These are phyloP conservation scores for Penicillium arizonense DNA, from an alignment of 495 filamentous ascomycete species.

Conservation along the genomic window DNA sequence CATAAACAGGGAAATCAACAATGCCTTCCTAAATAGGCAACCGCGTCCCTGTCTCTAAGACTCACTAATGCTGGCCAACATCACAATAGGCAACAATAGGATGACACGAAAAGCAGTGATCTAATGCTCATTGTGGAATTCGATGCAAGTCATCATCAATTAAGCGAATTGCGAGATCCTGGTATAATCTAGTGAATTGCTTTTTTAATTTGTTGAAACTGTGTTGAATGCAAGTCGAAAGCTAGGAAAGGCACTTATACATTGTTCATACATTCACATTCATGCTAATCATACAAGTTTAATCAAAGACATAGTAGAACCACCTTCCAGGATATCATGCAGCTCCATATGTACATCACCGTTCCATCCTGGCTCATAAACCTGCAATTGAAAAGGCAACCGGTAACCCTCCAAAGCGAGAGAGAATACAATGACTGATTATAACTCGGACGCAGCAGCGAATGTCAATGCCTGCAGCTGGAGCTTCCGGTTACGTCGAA, in stretches of 20 bases:
- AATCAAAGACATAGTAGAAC: neutral
- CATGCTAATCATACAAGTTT: neutral
- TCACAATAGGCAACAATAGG: too few species aligned
- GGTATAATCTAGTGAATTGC: too few species aligned
- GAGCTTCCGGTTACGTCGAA: slow-evolving; percentile 51
- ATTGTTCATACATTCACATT: slow-evolving; percentile 2
- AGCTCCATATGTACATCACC: neutral
- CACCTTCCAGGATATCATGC: slow-evolving; percentile 1
- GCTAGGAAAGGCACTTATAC: neutral
- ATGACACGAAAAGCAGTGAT: too few species aligned
- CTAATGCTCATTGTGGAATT: too few species aligned
- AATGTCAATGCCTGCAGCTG: slow-evolving; percentile 38
- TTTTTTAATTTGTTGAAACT: too few species aligned
- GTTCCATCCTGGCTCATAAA: neutral
- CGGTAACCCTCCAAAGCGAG: neutral
- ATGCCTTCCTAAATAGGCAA: too few species aligned
- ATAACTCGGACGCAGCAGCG: slow-evolving; percentile 3
- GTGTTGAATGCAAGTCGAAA: too few species aligned
- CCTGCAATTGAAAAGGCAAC: neutral
- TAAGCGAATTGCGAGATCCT: too few species aligned
- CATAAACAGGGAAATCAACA: too few species aligned
- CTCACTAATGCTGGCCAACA: too few species aligned
- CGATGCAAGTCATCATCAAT: too few species aligned
- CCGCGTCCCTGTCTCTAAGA: too few species aligned
- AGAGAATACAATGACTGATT: neutral